phyloP scores from a whole-genome alignment of 352 stramenopile genomes.

The Pythium utonaiense region DNA sequence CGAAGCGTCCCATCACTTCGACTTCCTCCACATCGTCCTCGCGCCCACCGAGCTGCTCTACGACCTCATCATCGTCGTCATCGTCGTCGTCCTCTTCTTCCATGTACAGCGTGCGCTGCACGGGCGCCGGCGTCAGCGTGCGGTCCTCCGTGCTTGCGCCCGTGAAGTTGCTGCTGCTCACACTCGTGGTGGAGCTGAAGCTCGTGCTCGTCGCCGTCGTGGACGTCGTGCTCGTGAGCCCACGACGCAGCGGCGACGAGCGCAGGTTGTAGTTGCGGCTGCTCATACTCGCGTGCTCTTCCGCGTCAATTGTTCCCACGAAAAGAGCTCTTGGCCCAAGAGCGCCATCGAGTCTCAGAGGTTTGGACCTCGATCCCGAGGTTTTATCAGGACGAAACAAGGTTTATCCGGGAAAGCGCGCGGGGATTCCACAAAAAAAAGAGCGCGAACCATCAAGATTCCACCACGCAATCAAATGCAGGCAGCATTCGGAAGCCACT shows the following conservation, averaged over 20 bases:
- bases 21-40: slow-evolving; percentile 33
- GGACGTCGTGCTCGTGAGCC: slow-evolving; percentile 9
- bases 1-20: slow-evolving; percentile 20
- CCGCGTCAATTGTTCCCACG: slow-evolving; percentile 10
- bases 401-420: slow-evolving; percentile 9
- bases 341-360: background rate
- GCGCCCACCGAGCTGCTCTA: slow-evolving; percentile 31
- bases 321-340: slow-evolving; percentile 9
- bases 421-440: slow-evolving; percentile 3
- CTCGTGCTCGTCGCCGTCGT: slow-evolving; percentile 4
- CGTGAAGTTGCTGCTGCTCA: slow-evolving; percentile 14
- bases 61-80: slow-evolving; percentile 42
- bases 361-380: slow-evolving; percentile 14
- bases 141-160: slow-evolving; percentile 5
- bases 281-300: slow-evolving; percentile 11
- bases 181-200: slow-evolving; percentile 15
- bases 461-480: no score
- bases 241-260: slow-evolving; percentile 21
- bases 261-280: slow-evolving; percentile 34
- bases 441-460: background rate
- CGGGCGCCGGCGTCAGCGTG: slow-evolving; percentile 43
- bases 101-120: slow-evolving; percentile 61
- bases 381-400: slow-evolving; percentile 7
- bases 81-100: slow-evolving; percentile 37
- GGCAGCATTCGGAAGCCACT: no score